Base-by-base conservation (phyloP, 2,329 filamentous ascomycete genomes). In the Coniochaeta hoffmannii region DNA sequence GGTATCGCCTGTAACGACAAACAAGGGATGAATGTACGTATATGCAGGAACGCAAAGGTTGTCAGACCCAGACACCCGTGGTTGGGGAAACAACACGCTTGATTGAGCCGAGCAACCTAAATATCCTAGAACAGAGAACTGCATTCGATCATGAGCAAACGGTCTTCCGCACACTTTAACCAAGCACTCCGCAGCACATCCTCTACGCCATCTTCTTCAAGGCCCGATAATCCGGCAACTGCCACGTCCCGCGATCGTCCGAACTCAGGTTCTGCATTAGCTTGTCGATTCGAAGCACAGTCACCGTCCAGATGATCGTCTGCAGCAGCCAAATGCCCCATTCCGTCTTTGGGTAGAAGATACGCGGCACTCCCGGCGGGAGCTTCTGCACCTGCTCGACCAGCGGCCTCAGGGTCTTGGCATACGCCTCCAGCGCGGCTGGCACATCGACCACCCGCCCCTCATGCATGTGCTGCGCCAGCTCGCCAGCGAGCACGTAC, bases 401-500 rank as follows among this genome's bases (percentile, higher is more conserved):
- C 26, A 76, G 76, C 0, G 77, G 77, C 7, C 69, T 64, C 46
- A 81, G 67, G 0, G 62, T 63, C n/a, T 59, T 55, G 51, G 80
- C 74, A 57, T 82, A 82, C 0, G 63, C 65, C 34, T 62, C 60
- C 12, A 78, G 66, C 22, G 71, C 77, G 0, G 49, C 61, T 2
- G 58, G 53, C 2, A 75, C 60, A 12, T 65, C 59, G 8, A 66
- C 52, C 50, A 67, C 57, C 2, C 41, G 22, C 11, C 59, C 53
- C n/a, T 53, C 24, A 19, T 46, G 55, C 34, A 41, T 57, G 50
- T 60, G 56, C 35, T 53, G 55, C 15, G 56, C 58, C 19, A 63
- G 56, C 65, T 82, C 81, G 1, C 82, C 82, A 0, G 81, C 81
- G 4, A 86, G 69, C 2, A 82, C 66, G 61, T 85, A 85, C 0